phyloP scores from a whole-genome alignment of 2,329 filamentous ascomycete genomes.

The Xylariales sp. region DNA sequence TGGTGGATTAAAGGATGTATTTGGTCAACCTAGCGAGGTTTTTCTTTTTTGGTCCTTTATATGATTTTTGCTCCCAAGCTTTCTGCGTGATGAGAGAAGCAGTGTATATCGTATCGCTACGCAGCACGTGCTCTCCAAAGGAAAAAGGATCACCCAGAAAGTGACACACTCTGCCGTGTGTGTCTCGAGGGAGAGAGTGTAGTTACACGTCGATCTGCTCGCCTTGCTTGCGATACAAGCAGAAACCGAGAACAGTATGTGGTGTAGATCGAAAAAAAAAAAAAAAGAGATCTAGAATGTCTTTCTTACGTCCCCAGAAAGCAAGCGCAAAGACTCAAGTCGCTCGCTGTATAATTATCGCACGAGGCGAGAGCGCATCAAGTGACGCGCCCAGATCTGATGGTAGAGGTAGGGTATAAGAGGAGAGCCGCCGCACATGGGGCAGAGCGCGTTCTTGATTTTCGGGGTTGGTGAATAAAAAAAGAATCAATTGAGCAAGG shows the following conservation, averaged over 20 bases:
- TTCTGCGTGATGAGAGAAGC: no score
- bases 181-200: not conserved
- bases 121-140: no score
- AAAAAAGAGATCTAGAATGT: constrained; percentile 1
- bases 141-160: no score
- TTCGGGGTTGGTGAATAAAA: no score
- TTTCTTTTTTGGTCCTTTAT: constrained; percentile 8
- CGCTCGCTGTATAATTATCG: constrained; percentile 49
- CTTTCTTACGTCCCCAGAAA: constrained; percentile 55
- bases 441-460: no score
- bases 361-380: constrained; percentile 36
- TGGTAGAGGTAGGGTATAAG: not conserved
- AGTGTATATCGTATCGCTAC: no score
- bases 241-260: not conserved
- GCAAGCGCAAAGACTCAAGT: constrained; percentile 68
- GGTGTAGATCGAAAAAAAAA: not conserved
- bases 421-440: constrained; percentile 2
- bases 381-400: constrained; percentile 27
- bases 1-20: constrained; percentile 13
- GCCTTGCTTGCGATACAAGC: no score
- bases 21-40: constrained; percentile 16
- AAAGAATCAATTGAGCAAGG: no score
- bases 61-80: no score
- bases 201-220: no score
- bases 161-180: no score